These are phyloP conservation scores for Penicillium glabrum DNA, from an alignment of 2,329 filamentous ascomycete genomes.

Conservation along the genomic window DNA sequence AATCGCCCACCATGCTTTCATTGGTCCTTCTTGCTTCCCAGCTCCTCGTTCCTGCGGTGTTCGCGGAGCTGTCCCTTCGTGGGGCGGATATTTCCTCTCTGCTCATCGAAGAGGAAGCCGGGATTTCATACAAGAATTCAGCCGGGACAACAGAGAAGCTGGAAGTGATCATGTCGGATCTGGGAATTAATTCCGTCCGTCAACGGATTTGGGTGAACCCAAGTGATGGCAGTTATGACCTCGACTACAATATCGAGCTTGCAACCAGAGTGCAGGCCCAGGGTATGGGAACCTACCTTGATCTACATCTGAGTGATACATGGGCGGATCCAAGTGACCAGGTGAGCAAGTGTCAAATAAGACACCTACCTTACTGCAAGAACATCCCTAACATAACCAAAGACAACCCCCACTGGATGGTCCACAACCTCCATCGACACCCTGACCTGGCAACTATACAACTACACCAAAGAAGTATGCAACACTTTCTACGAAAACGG, in stretches of 20 bases:
- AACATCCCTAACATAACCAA: neutral
- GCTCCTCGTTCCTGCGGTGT: conserved; percentile 17
- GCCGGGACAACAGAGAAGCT: conserved; percentile 56
- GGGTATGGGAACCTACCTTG: conserved; percentile 61
- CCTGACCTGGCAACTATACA: conserved; percentile 63
- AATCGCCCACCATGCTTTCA: conserved; percentile 10
- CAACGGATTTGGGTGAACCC: conserved; percentile 73
- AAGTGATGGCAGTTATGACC: conserved; percentile 63
- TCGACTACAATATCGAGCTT: conserved; percentile 69
- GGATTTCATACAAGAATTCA: conserved; percentile 60
- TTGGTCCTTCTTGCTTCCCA: conserved; percentile 14
- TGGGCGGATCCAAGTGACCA: conserved; percentile 71
- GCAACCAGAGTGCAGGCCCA: conserved; percentile 64
- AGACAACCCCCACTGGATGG: conserved; percentile 63
- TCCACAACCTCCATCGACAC: conserved; percentile 56
- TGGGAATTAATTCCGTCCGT: conserved; percentile 68
- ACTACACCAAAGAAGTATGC: conserved; percentile 65
- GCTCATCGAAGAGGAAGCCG: conserved; percentile 61
- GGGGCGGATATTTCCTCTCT: conserved; percentile 72
- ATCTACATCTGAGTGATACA: conserved; percentile 67
- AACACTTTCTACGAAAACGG: conserved; percentile 60
- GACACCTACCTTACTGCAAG: neutral
- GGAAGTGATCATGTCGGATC: conserved; percentile 61
- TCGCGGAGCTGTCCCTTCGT: conserved; percentile 59
- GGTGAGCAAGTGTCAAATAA: conserved; percentile 23